A percentile compares a stretch with the other conserved stretches of the same genome.
Conservation (phyloP, 108 stramenopile genomes). For the Nitzschia palea region DNA sequence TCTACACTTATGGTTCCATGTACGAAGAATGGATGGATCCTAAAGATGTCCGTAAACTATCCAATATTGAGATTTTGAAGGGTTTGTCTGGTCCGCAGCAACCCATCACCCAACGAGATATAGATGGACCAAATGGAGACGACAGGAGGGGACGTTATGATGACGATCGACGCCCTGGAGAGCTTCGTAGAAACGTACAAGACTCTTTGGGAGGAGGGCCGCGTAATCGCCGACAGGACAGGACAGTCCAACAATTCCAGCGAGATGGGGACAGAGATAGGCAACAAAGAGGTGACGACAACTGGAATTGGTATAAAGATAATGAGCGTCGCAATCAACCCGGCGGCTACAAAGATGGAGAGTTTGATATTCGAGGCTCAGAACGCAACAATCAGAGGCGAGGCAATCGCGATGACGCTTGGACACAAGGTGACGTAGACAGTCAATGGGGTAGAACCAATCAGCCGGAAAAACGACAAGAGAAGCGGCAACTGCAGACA, state of each 20-base stretch:
- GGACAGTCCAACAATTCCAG: slow-evolving; percentile 49
- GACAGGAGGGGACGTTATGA: neutral
- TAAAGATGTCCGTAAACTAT: slow-evolving; percentile 64
- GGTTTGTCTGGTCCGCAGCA: slow-evolving; percentile 64
- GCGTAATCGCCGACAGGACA: slow-evolving; percentile 72
- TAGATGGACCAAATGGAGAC: slow-evolving; percentile 31
- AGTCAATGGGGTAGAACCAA: slow-evolving; percentile 50
- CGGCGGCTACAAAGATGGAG: slow-evolving; percentile 24
- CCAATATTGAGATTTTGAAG: slow-evolving; percentile 58
- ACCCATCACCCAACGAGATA: slow-evolving; percentile 50
- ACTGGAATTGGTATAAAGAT: slow-evolving; percentile 78
- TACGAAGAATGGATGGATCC: slow-evolving; percentile 84
- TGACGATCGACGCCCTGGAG: slow-evolving; percentile 1
- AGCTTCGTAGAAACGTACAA: slow-evolving; percentile 24
- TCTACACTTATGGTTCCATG: slow-evolving; percentile 77
- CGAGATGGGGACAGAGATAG: slow-evolving; percentile 22
- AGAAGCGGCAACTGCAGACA: slow-evolving; percentile 23
- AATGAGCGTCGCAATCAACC: slow-evolving; percentile 49
- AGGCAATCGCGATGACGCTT: slow-evolving; percentile 5
- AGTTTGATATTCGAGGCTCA: slow-evolving; percentile 19
- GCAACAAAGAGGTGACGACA: slow-evolving; percentile 50
- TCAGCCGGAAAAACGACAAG: slow-evolving; percentile 16
- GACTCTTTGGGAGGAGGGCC: slow-evolving; percentile 35
- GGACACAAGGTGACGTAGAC: slow-evolving; percentile 45
- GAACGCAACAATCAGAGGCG: neutral